phyloP scores from a whole-genome alignment of 2,329 filamentous ascomycete genomes.

The Talaromyces sp. region DNA sequence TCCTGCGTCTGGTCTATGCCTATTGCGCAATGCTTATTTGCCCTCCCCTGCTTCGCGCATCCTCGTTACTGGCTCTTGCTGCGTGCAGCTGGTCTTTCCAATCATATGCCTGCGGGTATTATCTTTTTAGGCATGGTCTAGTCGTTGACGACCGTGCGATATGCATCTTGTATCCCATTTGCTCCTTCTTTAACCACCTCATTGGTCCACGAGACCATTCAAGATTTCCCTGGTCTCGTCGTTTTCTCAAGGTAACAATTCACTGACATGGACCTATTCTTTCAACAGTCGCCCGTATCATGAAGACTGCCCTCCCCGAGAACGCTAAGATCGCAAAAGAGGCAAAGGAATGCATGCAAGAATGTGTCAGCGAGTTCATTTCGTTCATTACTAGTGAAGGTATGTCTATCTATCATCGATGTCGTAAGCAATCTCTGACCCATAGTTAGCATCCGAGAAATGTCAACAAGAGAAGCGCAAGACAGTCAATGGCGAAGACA shows the following conservation, averaged over 20 bases:
- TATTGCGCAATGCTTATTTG: conserved; percentile 53
- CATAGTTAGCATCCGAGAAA: conserved; percentile 79
- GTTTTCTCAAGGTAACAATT: not conserved
- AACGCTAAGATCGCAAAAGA: conserved; percentile 99
- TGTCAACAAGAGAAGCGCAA: conserved; percentile 99
- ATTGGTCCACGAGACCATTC: conserved; percentile 13
- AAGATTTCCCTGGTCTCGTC: not conserved
- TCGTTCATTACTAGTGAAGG: conserved; percentile 99
- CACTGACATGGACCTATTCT: not conserved
- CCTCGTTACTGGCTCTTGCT: conserved; percentile 20
- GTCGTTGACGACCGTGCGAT: not conserved
- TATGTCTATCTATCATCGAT: conserved; percentile 47
- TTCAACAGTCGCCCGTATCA: conserved; percentile 91
- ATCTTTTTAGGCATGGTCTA: not conserved
- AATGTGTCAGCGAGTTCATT: conserved; percentile 99
- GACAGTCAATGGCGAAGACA: conserved; percentile 98
- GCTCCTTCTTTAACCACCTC: not conserved
- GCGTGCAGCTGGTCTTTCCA: conserved; percentile 19
- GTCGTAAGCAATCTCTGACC: not conserved
- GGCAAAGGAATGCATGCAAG: conserved; percentile 99
- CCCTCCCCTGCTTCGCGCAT: conserved; percentile 24
- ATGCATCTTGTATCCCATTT: conserved; percentile 8
- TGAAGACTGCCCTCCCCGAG: conserved; percentile 96
- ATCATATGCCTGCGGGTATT: conserved; percentile 9
- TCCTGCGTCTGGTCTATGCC: conserved; percentile 31